Conservation (phyloP, 2,329 filamentous ascomycete species). For the Rutstroemia sydowiana region DNA sequence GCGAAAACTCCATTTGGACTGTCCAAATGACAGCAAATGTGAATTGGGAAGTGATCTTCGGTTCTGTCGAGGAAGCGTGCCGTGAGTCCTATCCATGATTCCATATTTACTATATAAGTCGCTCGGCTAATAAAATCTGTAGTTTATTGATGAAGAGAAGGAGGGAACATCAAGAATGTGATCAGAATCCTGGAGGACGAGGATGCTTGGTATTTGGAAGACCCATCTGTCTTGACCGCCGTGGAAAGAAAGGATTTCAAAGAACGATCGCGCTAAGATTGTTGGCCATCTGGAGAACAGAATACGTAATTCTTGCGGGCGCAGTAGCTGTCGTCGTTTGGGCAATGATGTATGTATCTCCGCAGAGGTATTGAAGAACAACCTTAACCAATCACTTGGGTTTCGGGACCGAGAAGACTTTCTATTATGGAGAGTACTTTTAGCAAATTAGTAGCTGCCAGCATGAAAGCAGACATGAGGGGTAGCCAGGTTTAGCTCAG, state of each 20-base stretch:
- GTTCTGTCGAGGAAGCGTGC: constrained; percentile 54
- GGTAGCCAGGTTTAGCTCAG: no score
- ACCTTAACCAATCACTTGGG: no score
- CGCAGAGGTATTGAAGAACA: no score
- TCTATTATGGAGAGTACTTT: no score
- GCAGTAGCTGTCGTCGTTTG: not conserved
- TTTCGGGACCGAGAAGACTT: not conserved
- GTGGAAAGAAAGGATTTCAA: not conserved
- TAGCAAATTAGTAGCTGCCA: no score
- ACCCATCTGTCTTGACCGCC: not conserved
- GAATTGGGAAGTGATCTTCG: constrained; percentile 51
- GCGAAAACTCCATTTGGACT: constrained; percentile 55
- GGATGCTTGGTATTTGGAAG: constrained; percentile 27
- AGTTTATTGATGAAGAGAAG: constrained; percentile 48
- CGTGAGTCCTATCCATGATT: constrained; percentile 35
- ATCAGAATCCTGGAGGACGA: constrained; percentile 29
- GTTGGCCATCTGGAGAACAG: not conserved
- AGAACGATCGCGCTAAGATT: no score
- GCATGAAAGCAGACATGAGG: no score
- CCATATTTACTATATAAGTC: not conserved
- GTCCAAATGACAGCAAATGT: constrained; percentile 51
- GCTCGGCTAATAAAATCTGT: not conserved
- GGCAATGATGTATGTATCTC: no score
- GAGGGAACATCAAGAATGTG: constrained; percentile 54
- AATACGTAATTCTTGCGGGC: not conserved